Evolutionary conservation across 1,139 yeast genomes (phyloP), one percentile per base, ranked within the genome.

Genomic region (Candida dubliniensis): DNA sequence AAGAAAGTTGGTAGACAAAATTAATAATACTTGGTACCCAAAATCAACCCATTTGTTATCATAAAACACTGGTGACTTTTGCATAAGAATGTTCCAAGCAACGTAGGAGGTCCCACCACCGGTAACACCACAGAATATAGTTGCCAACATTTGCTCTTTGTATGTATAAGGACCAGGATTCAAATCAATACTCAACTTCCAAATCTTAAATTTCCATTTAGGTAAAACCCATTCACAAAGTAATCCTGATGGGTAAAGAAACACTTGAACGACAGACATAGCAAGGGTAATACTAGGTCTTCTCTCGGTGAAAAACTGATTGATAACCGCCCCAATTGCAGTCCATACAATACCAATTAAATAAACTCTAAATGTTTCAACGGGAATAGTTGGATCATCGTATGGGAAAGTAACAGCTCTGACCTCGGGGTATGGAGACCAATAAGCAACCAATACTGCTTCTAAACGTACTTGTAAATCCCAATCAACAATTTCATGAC

Each of bases 391-490:
- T 3, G 76, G 74, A 54, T 81, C 83, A 55, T 81, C 85, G 38
- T 59, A 62, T 10, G 83, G 79, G 39, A 73, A 75, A 24, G 81
- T 69, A 23, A 79, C 77, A 4, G 87, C 70, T 49, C 88, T 69
- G 2, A 82, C 85, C 58, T 82, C 87, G 4, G 84, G 80, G 55
- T 83, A 82, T 1, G 86, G 84, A 1, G 86, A 81, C 59, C 74
- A 76, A 55, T 66, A 81, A 38, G 74, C 66, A 41, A 77, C 62
- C 40, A 82, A 58, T 8, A 71, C 73, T 1, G 83, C 83, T 42
- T 70, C 69, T 33, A 74, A 53, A 44, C 64, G 66, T 3, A 58
- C 56, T 47, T 66, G 65, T 34, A 73, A 58, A 12, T 56, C 57
- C 59, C 68, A 65, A 29, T 64, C 57, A 13, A 37, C 43, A 13